phyloP scores from a whole-genome alignment of 2,329 filamentous ascomycete genomes.

The Amesomyces nigricolor region DNA sequence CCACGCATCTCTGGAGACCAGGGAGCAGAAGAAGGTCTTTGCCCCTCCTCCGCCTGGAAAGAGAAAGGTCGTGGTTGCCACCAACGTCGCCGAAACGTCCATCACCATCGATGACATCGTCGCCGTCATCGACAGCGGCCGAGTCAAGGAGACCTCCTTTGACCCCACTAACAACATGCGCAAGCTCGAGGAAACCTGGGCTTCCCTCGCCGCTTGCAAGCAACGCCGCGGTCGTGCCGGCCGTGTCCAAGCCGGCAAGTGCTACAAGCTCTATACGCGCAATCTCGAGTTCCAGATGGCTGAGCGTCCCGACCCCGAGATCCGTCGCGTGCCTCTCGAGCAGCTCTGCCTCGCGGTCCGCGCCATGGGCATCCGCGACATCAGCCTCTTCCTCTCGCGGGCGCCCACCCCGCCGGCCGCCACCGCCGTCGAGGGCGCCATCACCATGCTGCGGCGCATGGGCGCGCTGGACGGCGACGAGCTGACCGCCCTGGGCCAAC shows the following conservation, averaged over 20 bases:
- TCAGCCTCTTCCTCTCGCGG: slow-evolving; percentile 72
- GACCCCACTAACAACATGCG: slow-evolving; percentile 91
- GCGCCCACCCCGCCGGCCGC: slow-evolving; percentile 86
- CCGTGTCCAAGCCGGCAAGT: slow-evolving; percentile 82
- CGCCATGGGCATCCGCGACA: slow-evolving; percentile 85
- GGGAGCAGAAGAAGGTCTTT: slow-evolving; percentile 85
- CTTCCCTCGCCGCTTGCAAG: slow-evolving; percentile 87
- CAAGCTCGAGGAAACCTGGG: slow-evolving; percentile 91
- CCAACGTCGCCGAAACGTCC: slow-evolving; percentile 95
- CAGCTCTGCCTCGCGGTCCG: slow-evolving; percentile 92
- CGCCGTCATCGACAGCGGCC: slow-evolving; percentile 89
- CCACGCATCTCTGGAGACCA: slow-evolving; percentile 84
- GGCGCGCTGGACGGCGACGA: slow-evolving; percentile 82
- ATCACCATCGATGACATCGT: slow-evolving; percentile 98
- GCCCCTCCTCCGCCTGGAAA: slow-evolving; percentile 67
- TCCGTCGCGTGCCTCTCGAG: slow-evolving; percentile 85
- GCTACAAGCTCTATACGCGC: slow-evolving; percentile 91
- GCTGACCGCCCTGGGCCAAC: slow-evolving; percentile 83
- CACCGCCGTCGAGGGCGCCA: slow-evolving; percentile 77
- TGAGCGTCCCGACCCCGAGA: slow-evolving; percentile 86
- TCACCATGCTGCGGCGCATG: slow-evolving; percentile 74
- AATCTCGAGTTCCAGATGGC: slow-evolving; percentile 82
- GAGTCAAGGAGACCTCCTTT: slow-evolving; percentile 94
- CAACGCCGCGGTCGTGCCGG: slow-evolving; percentile 90
- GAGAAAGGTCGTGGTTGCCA: slow-evolving; percentile 88